phyloP scores from a whole-genome alignment of 495 filamentous ascomycete genomes.

The Astrothelium subdiscretum region DNA sequence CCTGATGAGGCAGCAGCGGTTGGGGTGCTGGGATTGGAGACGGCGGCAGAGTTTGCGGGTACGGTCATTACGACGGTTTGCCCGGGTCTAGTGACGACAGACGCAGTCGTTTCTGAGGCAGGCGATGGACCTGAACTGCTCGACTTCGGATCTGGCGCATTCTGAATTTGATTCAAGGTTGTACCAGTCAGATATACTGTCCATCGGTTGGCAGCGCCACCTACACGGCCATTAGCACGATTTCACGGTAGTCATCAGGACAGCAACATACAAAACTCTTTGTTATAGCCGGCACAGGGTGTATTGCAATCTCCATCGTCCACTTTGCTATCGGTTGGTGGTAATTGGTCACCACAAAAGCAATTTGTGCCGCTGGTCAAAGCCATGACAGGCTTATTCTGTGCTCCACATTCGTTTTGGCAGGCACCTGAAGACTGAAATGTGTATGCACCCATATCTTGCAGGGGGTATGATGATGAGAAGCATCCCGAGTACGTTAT shows the following conservation, averaged over 20 bases:
- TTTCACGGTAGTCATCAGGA: background rate
- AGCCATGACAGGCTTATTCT: constrained; percentile 29
- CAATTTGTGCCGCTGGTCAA: constrained; percentile 37
- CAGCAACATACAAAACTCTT: constrained; percentile 46
- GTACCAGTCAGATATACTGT: constrained; percentile 43
- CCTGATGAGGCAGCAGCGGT: constrained; percentile 9
- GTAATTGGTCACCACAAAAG: constrained; percentile 51
- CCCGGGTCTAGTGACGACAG: constrained; percentile 8
- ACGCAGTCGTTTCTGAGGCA: constrained; percentile 10
- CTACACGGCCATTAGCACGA: constrained; percentile 23
- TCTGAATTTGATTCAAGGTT: constrained; percentile 14
- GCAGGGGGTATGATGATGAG: constrained; percentile 23
- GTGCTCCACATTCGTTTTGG: constrained; percentile 25
- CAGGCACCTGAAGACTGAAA: constrained; percentile 35
- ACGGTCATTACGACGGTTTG: constrained; percentile 16
- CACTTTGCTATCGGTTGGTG: constrained; percentile 35
- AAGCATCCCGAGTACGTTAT: constrained; percentile 34
- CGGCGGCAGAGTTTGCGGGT: constrained; percentile 7
- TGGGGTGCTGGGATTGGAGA: constrained; percentile 6
- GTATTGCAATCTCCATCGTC: constrained; percentile 42
- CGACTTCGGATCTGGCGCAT: constrained; percentile 8
- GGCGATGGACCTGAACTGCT: constrained; percentile 19
- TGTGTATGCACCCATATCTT: constrained; percentile 23
- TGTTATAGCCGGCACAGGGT: constrained; percentile 42
- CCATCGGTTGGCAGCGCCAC: constrained; percentile 38